Base-by-base conservation (phyloP, 2,329 filamentous ascomycete genomes). In the Sordariomycetes sp. region DNA sequence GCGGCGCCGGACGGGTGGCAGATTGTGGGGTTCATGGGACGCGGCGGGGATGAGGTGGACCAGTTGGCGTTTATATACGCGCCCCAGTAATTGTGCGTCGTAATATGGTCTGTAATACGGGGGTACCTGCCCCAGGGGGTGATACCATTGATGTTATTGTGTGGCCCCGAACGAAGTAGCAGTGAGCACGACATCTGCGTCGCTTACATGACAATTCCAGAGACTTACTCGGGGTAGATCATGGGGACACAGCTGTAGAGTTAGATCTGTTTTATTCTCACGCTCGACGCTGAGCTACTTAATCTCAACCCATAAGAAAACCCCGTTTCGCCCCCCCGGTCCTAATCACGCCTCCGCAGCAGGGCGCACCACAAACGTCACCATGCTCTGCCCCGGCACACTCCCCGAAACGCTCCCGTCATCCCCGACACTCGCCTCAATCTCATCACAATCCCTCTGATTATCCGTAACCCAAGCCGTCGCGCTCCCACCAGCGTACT, bases 21-120 rank as follows among this genome's bases (percentile, higher is more conserved):
- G 56, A 76, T 82, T 64, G 74, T 79, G n/a, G 79, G 79, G 3
- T 81, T 76, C 62, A 64, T 76, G 57, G 79, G 80, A 18, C 74
- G 78, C 64, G 69, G 65, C 60, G 81, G 79, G 0, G 78, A 81
- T 59, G 79, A 83, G 68, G 64, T 85, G 52, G 81, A 84, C 65
- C 75, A 78, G 65, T 64, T 84, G 43, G 80, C 68, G 0, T 76
- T 79, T 60, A 66, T 78, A 32, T 79, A 75, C 60, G 75, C 72
- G 20, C 72, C 72, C 18, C 69, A 71, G 64, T 76, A 57, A 7
- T 32, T 50, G 37, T 40, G n/a, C n/a, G n/a, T n/a, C n/a, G n/a
- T n/a, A n/a, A n/a, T n/a, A n/a, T n/a, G n/a, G n/a, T n/a, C n/a
- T n/a, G n/a, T n/a, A n/a, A n/a, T n/a, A n/a, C n/a, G n/a, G n/a